These are phyloP conservation scores for Stephanodiscus minutulus DNA, from an alignment of 108 stramenopile genomes.

Conservation along the genomic window DNA sequence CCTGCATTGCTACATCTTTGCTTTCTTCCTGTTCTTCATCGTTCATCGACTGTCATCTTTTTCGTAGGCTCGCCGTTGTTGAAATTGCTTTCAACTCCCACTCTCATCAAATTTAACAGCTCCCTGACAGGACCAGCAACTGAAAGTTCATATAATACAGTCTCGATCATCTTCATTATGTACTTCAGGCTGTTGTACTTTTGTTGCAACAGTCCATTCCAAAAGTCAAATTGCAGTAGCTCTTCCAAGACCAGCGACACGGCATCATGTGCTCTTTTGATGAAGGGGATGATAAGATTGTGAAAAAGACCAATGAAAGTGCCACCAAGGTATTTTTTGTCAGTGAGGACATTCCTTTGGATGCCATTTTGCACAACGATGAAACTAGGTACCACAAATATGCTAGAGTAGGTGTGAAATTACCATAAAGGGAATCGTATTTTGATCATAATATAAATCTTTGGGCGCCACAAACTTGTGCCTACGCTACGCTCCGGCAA, in stretches of 20 bases:
- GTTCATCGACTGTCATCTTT: slow-evolving; percentile 20
- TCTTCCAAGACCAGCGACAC: slow-evolving; percentile 62
- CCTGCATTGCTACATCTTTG: slow-evolving; percentile 23
- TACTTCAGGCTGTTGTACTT: slow-evolving; percentile 89
- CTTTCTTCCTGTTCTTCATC: slow-evolving; percentile 24
- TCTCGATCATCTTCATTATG: slow-evolving; percentile 75
- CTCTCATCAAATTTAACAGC: neutral
- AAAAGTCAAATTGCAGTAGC: slow-evolving; percentile 85
- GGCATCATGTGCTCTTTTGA: slow-evolving; percentile 60
- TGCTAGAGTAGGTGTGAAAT: too few relatives aligned
- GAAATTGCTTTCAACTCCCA: neutral
- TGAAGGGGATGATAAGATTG: slow-evolving; percentile 57
- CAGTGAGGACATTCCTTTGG: slow-evolving; percentile 48
- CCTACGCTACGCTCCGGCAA: too few relatives aligned
- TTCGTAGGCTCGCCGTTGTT: slow-evolving; percentile 9
- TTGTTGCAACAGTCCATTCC: slow-evolving; percentile 90
- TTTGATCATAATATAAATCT: too few relatives aligned
- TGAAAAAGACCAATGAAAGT: slow-evolving; percentile 73
- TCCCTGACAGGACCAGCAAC: slow-evolving; percentile 54
- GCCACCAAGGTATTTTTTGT: slow-evolving; percentile 83
- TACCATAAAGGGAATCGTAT: too few relatives aligned
- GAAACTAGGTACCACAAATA: too few relatives aligned
- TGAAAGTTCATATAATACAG: slow-evolving; percentile 84
- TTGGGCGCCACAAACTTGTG: too few relatives aligned
- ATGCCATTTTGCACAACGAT: slow-evolving; percentile 7